Conservation (phyloP, 2,329 filamentous ascomycete species). For the Fonsecaea monophora region DNA sequence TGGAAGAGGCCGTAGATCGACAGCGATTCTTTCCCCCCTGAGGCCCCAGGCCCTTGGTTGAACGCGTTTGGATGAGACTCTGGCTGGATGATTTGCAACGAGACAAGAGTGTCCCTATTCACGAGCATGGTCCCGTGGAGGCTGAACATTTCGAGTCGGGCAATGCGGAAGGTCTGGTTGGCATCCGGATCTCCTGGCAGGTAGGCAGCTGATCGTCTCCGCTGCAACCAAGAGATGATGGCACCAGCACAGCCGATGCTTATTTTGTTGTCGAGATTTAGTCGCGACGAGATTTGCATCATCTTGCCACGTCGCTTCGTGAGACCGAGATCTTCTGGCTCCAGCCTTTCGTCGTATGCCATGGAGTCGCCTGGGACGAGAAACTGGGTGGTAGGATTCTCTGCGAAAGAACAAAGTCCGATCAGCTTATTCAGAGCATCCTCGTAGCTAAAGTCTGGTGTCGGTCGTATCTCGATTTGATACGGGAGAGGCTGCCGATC, state of each 20-base stretch:
- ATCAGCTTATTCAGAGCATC: constrained; percentile 70
- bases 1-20: constrained; percentile 86
- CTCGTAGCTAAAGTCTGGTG: constrained; percentile 74
- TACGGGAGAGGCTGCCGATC: constrained; percentile 58
- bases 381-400: constrained; percentile 60
- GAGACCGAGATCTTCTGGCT: constrained; percentile 51
- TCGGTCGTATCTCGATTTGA: constrained; percentile 70
- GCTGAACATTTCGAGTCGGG: constrained; percentile 75
- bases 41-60: constrained; percentile 71
- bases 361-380: constrained; percentile 67
- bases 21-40: constrained; percentile 76
- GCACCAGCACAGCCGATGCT: constrained; percentile 90
- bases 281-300: constrained; percentile 71
- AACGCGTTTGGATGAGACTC: constrained; percentile 84
- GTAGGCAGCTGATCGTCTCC: constrained; percentile 68
- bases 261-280: constrained; percentile 75
- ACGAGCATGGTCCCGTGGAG: constrained; percentile 74
- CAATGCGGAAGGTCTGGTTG: constrained; percentile 65
- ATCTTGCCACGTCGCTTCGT: constrained; percentile 68
- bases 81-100: constrained; percentile 82
- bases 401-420: constrained; percentile 57
- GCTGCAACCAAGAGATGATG: constrained; percentile 77
- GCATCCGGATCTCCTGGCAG: constrained; percentile 65
- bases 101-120: constrained; percentile 77
- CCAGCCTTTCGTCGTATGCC: constrained; percentile 49